Evolutionary conservation across 192 early-diverging fungal species (phyloP).

Genomic region (Podila verticillata): DNA sequence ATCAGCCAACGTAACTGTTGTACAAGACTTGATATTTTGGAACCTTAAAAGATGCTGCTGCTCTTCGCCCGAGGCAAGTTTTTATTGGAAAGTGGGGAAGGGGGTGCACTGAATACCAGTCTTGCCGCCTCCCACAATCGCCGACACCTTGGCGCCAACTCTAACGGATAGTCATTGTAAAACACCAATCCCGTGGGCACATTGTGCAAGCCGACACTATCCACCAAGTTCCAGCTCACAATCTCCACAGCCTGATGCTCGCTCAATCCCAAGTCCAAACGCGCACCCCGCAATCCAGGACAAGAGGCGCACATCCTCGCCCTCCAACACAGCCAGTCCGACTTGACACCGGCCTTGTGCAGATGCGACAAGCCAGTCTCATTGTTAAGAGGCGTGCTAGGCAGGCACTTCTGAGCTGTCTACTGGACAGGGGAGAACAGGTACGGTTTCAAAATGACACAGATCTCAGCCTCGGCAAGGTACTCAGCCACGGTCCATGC

Average conservation of each 20-base stretch:
- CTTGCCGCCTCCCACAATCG: slow-evolving; percentile 69
- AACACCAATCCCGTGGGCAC: slow-evolving; percentile 64
- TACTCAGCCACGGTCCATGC: slow-evolving; percentile 70
- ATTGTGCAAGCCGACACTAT: slow-evolving; percentile 65
- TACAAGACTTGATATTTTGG: too few relatives aligned
- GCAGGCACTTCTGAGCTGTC: slow-evolving; percentile 68
- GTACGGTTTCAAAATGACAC: slow-evolving; percentile 72
- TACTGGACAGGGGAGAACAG: slow-evolving; percentile 71
- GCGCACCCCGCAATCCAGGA: slow-evolving; percentile 82
- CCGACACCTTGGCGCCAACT: slow-evolving; percentile 61
- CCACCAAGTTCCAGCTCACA: slow-evolving; percentile 75
- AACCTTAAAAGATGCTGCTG: too few relatives aligned
- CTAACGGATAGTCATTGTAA: slow-evolving; percentile 71
- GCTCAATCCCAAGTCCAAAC: slow-evolving; percentile 53
- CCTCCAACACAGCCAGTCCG: slow-evolving; percentile 59
- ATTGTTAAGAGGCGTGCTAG: slow-evolving; percentile 60
- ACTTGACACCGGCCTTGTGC: slow-evolving; percentile 69
- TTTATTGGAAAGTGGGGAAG: slow-evolving; percentile 37
- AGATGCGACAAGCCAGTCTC: slow-evolving; percentile 65
- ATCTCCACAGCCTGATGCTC: slow-evolving; percentile 74
- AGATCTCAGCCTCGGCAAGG: slow-evolving; percentile 61
- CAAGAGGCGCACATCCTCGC: slow-evolving; percentile 68
- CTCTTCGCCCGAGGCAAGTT: too few relatives aligned
- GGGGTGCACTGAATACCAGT: slow-evolving; percentile 48
- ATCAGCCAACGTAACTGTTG: too few relatives aligned